Conservation (phyloP, 2,329 filamentous ascomycete species). For the Diaporthe citrichinensis region DNA sequence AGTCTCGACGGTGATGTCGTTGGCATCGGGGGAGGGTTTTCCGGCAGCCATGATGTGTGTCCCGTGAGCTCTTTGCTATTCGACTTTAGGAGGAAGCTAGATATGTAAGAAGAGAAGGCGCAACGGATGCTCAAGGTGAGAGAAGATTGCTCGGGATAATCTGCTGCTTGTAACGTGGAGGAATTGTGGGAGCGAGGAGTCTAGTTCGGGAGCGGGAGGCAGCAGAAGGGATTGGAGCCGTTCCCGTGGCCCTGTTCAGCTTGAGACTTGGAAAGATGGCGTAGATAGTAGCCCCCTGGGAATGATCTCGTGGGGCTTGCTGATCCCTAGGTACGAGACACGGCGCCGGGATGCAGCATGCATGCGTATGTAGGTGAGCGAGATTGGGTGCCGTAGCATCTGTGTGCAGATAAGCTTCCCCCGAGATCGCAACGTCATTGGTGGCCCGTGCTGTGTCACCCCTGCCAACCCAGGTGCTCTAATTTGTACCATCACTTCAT, state of each 20-base stretch:
- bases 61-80: neutral
- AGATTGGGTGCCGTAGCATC: neutral
- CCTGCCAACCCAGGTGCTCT: neutral
- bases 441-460: neutral
- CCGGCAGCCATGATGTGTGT: slow-evolving; percentile 46
- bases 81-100: neutral
- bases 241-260: slow-evolving; percentile 18
- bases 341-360: neutral
- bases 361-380: neutral
- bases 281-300: neutral
- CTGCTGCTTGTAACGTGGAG: neutral
- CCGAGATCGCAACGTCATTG: slow-evolving; percentile 31
- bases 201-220: neutral
- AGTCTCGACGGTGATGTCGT: slow-evolving; percentile 70
- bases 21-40: slow-evolving; percentile 41
- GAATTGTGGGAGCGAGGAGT: neutral
- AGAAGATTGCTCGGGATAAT: neutral
- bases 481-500: neutral
- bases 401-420: slow-evolving; percentile 18
- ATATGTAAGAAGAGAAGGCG: neutral
- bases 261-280: slow-evolving; percentile 3
- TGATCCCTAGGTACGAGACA: slow-evolving; percentile 6
- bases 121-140: neutral
- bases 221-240: slow-evolving; percentile 1
- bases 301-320: slow-evolving; percentile 25